Base-by-base conservation (phyloP, 2,329 filamentous ascomycete genomes). In the Phaeosphaeriaceae sp. region DNA sequence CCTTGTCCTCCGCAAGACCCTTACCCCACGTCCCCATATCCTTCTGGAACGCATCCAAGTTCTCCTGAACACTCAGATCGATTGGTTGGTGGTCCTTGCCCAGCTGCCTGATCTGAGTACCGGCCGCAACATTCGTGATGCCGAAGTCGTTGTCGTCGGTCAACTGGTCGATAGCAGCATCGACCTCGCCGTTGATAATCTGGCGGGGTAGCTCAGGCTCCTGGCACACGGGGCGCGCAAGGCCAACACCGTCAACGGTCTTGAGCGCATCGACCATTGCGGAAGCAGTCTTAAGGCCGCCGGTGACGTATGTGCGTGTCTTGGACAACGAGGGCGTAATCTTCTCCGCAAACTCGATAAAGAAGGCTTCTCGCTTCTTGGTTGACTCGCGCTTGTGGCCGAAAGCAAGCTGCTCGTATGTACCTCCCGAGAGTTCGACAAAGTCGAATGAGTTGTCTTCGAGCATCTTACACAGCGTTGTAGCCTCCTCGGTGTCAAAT, bases 371-470 rank as follows among this genome's bases (percentile, higher is more conserved):
- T 4, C 85, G 78, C 74, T 83, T 82, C 72, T 80, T 80, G 13
- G 85, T 87, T 17, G 79, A 83, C 45, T 88, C 85, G 49, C 81
- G 77, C 73, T 82, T 79, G 68, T 86, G 83, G 1, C 63, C 65
- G 60, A 87, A 86, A 0, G 80, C 84, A 0, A 84, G 68, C 19
- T 77, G 72, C 72, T 89, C 82, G 65, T 87, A 88, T 0, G 86
- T 89, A 7, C 87, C 87, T 13, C 87, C 86, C 0, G 79, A 83
- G 0, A 89, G 78, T 74, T 88, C 86, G 13, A 88, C 84, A 63
- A 86, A 85, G 70, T 86, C 81, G 51, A 86, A 85, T 7, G 71
- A 73, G 57, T 82, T 80, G 48, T 77, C 68, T 68, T 87, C 83
- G 1, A 86, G 75, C 21, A 80, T 70, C 45, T 77, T 71, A 71